These are phyloP conservation scores for Xerocomellus amylosporus DNA, from an alignment of 768 basidiomycete species.

Conservation along the genomic window DNA sequence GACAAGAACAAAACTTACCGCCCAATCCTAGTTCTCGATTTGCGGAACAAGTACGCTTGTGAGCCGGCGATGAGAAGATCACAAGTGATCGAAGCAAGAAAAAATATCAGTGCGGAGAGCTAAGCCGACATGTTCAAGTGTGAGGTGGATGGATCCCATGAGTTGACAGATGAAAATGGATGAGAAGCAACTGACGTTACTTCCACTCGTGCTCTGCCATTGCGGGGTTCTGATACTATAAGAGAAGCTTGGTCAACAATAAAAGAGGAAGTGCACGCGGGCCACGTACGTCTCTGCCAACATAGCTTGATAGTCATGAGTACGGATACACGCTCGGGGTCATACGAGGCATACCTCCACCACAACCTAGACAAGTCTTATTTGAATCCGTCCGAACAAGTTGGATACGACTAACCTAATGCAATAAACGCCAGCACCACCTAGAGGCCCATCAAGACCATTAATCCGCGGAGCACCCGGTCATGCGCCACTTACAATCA, in stretches of 20 bases:
- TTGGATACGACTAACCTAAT: conserved; percentile 17
- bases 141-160: neutral
- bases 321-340: neutral
- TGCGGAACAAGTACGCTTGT: conserved; percentile 34
- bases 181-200: conserved; percentile 26
- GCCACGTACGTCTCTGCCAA: conserved; percentile 31
- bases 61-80: conserved; percentile 35
- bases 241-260: neutral
- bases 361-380: conserved; percentile 20
- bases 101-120: conserved; percentile 33
- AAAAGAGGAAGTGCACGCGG: neutral
- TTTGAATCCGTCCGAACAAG: neutral
- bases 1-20: conserved; percentile 17
- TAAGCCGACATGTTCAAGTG: neutral
- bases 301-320: conserved; percentile 25
- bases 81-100: conserved; percentile 34
- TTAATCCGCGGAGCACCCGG: neutral
- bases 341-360: conserved; percentile 23
- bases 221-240: conserved; percentile 29
- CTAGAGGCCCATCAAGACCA: conserved; percentile 1
- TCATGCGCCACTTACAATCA: conserved; percentile 29
- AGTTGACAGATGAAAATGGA: neutral
- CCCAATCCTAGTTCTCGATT: conserved; percentile 29
- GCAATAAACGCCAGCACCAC: conserved; percentile 29
- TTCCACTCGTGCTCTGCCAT: conserved; percentile 34